phyloP scores from a whole-genome alignment of 2,329 filamentous ascomycete genomes.

The Corynespora cassiicola region DNA sequence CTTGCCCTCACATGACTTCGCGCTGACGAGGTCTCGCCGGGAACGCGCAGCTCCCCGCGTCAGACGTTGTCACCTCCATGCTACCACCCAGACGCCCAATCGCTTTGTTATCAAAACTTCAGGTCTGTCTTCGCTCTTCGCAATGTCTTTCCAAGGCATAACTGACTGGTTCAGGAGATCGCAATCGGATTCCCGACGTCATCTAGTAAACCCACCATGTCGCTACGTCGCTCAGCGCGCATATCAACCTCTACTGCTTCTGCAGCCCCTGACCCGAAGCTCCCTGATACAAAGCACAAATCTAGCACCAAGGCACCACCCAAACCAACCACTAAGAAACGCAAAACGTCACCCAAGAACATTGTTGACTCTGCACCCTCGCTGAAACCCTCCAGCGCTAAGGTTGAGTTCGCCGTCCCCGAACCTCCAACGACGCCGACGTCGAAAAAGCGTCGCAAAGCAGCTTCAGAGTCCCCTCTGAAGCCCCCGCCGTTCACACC shows the following conservation, averaged over 20 bases:
- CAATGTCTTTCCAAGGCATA: too few species aligned
- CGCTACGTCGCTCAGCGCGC: constrained; percentile 60
- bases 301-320: constrained; percentile 12
- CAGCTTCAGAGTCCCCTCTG: constrained; percentile 16
- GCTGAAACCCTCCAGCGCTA: constrained; percentile 4
- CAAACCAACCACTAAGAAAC: constrained; percentile 27
- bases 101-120: too few species aligned
- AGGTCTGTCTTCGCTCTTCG: too few species aligned
- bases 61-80: constrained; percentile 7
- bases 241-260: constrained; percentile 42
- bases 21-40: too few species aligned
- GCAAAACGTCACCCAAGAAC: constrained; percentile 26
- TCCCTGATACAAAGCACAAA: constrained; percentile 17
- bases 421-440: constrained; percentile 36
- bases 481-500: constrained; percentile 45
- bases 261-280: constrained; percentile 22
- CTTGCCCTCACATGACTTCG: too few species aligned
- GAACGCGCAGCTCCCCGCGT: constrained; percentile 8
- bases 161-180: too few species aligned
- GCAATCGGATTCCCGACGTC: constrained; percentile 14
- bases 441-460: constrained; percentile 32
- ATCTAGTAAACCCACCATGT: constrained; percentile 48
- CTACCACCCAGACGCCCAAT: too few species aligned
- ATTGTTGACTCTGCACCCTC: too few species aligned
- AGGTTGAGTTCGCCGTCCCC: constrained; percentile 16